These are phyloP conservation scores for Boletus sp. DNA, from an alignment of 768 basidiomycete species.

Conservation along the genomic window DNA sequence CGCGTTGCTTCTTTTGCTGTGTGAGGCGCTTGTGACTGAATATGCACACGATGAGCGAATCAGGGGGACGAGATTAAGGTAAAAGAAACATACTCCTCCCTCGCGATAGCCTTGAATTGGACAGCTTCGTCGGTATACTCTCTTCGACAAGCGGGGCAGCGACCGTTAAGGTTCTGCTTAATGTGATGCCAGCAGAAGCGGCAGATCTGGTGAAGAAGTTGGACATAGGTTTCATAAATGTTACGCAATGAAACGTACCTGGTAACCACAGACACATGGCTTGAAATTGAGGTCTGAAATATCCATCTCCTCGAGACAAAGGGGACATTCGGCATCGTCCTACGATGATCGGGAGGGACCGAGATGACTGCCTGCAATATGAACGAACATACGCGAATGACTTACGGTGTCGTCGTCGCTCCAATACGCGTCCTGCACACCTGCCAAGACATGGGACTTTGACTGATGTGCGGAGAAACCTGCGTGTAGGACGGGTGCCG, in stretches of 20 bases:
- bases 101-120: constrained; percentile 92
- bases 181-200: constrained; percentile 99
- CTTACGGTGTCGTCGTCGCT: constrained; percentile 85
- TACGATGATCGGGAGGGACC: constrained; percentile 34
- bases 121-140: constrained; percentile 90
- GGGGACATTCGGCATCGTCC: constrained; percentile 97
- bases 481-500: constrained; percentile 70
- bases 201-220: constrained; percentile 68
- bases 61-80: not conserved
- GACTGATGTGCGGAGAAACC: constrained; percentile 71
- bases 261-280: constrained; percentile 98
- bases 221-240: constrained; percentile 14
- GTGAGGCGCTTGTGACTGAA: constrained; percentile 88
- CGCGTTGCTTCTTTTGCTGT: constrained; percentile 92
- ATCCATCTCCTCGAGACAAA: constrained; percentile 99
- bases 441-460: constrained; percentile 82
- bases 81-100: constrained; percentile 79
- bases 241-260: constrained; percentile 47
- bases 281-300: constrained; percentile 98
- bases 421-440: constrained; percentile 96
- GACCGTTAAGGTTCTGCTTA: constrained; percentile 90
- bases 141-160: constrained; percentile 94
- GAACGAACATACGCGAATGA: constrained; percentile 7
- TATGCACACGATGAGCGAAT: constrained; percentile 14
- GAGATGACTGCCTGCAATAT: constrained; percentile 13